Percentiles rank a stretch among this genome's conserved stretches.
These are phyloP conservation scores for Cenchrus purpureus DNA, from an alignment of 176 grass and related monocot species.

Conservation along the genomic window DNA sequence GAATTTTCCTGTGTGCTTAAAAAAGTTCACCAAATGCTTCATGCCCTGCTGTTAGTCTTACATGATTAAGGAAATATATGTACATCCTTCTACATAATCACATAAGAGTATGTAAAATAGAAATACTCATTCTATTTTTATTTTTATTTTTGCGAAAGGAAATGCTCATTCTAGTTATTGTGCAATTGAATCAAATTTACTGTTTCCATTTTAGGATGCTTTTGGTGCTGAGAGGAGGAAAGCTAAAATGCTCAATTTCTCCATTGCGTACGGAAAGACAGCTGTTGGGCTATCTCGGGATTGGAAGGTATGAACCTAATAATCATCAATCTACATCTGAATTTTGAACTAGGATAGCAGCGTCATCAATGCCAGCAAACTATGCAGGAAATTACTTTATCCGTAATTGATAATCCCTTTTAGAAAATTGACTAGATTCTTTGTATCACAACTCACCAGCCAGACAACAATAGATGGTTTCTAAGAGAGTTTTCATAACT, in stretches of 20 bases:
- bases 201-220: constrained; percentile 68
- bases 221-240: constrained; percentile 92
- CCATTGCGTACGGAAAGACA: constrained; percentile 96
- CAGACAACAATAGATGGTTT: not conserved
- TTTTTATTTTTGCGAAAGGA: not conserved
- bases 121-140: not conserved
- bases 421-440: not conserved
- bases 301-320: constrained; percentile 77
- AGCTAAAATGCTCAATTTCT: constrained; percentile 98
- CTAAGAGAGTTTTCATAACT: constrained; percentile 16
- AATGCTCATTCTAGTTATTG: not conserved
- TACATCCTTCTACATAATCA: not conserved
- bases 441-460: not conserved
- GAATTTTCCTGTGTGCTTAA: constrained; percentile 15
- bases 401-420: constrained; percentile 6
- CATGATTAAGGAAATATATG: not conserved
- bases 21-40: not conserved
- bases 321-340: constrained; percentile 31
- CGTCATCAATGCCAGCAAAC: not conserved
- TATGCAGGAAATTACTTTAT: constrained; percentile 24
- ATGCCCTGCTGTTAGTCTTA: not conserved
- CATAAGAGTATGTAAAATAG: not conserved
- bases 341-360: constrained; percentile 30
- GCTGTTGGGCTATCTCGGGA: constrained; percentile 70
- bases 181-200: constrained; percentile 20